Evolutionary conservation across 805 yeast genomes (phyloP).

Genomic region (Lachancea thermotolerans): DNA sequence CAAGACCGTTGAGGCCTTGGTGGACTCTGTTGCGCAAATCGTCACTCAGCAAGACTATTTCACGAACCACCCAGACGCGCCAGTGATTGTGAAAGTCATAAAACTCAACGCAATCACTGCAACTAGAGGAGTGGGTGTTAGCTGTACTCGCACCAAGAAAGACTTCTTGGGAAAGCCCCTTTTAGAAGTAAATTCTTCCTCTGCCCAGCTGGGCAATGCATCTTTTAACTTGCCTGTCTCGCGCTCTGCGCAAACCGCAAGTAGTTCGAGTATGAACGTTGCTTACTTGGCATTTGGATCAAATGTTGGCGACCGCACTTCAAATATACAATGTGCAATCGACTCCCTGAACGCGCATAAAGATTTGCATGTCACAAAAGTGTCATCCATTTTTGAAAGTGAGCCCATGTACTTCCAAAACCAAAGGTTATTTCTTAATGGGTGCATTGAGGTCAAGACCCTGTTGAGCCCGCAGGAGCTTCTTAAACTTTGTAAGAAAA

Average conservation of each 20-base stretch:
- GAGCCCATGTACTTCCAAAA: constrained; percentile 87
- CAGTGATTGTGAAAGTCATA: constrained; percentile 53
- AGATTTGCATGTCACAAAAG: constrained; percentile 43
- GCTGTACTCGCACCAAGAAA: constrained; percentile 43
- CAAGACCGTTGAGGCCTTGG: constrained; percentile 91
- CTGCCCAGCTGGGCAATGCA: neutral
- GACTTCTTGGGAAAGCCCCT: constrained; percentile 24
- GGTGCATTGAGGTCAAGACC: constrained; percentile 66
- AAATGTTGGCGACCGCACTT: constrained; percentile 66
- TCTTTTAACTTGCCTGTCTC: constrained; percentile 34
- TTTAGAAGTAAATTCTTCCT: constrained; percentile 9
- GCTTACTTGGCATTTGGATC: constrained; percentile 87
- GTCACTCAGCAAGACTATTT: constrained; percentile 40
- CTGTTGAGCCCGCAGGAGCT: constrained; percentile 56
- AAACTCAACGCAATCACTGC: constrained; percentile 86
- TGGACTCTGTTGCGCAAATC: constrained; percentile 58
- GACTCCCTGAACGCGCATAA: constrained; percentile 31
- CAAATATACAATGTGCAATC: constrained; percentile 54
- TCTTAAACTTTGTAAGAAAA: constrained; percentile 53
- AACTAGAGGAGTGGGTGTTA: constrained; percentile 88
- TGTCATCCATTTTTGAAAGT: constrained; percentile 79
- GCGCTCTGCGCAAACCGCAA: constrained; percentile 1
- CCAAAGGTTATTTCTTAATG: constrained; percentile 79
- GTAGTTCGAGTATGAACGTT: constrained; percentile 21
- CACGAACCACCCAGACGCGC: constrained; percentile 31